A percentile compares a stretch with the other conserved stretches of the same genome.
Conservation (phyloP, 2,329 filamentous ascomycete species). For the Albophoma yamanashiensis region DNA sequence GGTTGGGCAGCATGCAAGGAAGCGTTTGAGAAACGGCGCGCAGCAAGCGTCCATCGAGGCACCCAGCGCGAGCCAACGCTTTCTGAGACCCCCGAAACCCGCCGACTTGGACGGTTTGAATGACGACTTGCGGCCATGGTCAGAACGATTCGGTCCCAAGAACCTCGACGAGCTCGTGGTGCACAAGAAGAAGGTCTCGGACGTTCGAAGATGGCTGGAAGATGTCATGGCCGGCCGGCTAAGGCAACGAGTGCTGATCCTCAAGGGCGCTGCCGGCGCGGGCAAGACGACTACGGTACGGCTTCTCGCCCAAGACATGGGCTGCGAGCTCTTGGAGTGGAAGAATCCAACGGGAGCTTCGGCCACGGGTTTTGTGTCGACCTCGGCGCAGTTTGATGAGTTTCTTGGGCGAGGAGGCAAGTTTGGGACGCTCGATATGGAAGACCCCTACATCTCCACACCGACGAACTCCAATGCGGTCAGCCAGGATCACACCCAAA, state of each 20-base stretch:
- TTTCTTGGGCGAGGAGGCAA: constrained; percentile 75
- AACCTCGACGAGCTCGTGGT: constrained; percentile 80
- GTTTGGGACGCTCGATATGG: constrained; percentile 59
- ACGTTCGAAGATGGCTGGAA: constrained; percentile 76
- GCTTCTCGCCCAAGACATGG: constrained; percentile 67
- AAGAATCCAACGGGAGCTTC: constrained; percentile 62
- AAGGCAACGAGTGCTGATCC: constrained; percentile 64
- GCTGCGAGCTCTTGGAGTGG: constrained; percentile 78
- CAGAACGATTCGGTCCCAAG: constrained; percentile 67
- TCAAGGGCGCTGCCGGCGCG: constrained; percentile 84
- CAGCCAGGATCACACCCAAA: constrained; percentile 18
- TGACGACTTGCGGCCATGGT: constrained; percentile 68
- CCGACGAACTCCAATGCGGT: constrained; percentile 9
- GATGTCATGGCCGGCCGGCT: constrained; percentile 56
- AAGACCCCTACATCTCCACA: constrained; percentile 17
- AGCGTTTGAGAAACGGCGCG: constrained; percentile 32
- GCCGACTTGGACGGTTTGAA: constrained; percentile 17
- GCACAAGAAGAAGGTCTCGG: constrained; percentile 85
- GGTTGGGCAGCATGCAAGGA: constrained; percentile 44
- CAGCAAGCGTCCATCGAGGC: constrained; percentile 11
- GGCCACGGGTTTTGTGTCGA: constrained; percentile 54
- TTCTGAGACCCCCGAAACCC: constrained; percentile 32
- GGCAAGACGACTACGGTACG: constrained; percentile 86
- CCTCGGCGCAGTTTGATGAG: constrained; percentile 78
- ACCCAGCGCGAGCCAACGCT: constrained; percentile 36